Percentiles rank a stretch among this genome's conserved stretches.
These are phyloP conservation scores for Endocladia muricata DNA, from an alignment of 31 red algal species.

Conservation along the genomic window DNA sequence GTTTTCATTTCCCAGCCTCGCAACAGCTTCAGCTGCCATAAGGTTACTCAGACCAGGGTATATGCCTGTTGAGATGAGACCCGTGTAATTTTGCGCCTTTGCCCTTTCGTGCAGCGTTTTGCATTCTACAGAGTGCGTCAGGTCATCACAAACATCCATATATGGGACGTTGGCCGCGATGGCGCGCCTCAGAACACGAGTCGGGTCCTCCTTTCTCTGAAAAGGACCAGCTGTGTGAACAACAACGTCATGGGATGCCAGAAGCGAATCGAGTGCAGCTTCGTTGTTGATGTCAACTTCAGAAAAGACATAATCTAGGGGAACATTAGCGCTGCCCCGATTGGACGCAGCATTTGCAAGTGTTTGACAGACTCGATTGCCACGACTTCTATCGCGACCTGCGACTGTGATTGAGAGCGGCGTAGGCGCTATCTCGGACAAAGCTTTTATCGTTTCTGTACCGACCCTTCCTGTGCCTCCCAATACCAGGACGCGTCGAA, in stretches of 20 bases:
- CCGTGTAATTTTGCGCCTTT: slow-evolving; percentile 6
- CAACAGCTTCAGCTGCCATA: slow-evolving; percentile 52
- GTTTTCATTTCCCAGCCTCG: background rate
- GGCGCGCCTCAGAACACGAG: slow-evolving; percentile 38
- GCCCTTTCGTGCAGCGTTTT: slow-evolving; percentile 24
- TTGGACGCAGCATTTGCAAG: background rate
- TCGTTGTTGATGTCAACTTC: slow-evolving; percentile 34
- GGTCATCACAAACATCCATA: slow-evolving; percentile 86
- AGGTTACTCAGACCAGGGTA: slow-evolving; percentile 89
- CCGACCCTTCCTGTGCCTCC: slow-evolving; percentile 88
- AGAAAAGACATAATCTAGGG: slow-evolving; percentile 8
- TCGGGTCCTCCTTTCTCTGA: slow-evolving; percentile 35
- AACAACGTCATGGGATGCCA: slow-evolving; percentile 55
- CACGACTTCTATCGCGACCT: slow-evolving; percentile 29
- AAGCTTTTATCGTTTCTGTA: slow-evolving; percentile 31
- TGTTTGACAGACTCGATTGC: background rate
- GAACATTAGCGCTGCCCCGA: background rate
- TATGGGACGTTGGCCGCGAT: slow-evolving; percentile 59
- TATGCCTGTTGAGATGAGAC: slow-evolving; percentile 73
- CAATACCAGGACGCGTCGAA: slow-evolving; percentile 66
- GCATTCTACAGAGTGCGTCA: slow-evolving; percentile 22
- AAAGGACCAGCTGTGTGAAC: slow-evolving; percentile 89
- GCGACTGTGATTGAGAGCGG: slow-evolving; percentile 29
- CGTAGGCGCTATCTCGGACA: background rate
- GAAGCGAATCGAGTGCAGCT: background rate